Evolutionary conservation across 1,139 yeast genomes (phyloP).

Genomic region (Debaryomycetaceae sp.): DNA sequence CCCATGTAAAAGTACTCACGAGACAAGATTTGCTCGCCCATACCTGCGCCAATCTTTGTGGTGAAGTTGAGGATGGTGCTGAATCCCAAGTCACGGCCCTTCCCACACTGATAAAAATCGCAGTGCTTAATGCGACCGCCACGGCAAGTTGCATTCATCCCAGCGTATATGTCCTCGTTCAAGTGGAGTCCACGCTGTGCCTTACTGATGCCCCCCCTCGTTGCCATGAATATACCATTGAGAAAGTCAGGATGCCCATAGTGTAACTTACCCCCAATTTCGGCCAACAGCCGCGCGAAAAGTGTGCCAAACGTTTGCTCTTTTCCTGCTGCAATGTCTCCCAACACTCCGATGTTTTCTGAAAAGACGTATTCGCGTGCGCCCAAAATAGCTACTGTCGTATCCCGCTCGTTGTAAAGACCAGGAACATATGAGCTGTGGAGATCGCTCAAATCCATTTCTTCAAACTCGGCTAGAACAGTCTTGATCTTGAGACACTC

Average conservation of each 20-base stretch:
- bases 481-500: slow-evolving; percentile 78
- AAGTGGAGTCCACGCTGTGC: slow-evolving; percentile 81
- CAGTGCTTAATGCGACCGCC: slow-evolving; percentile 86
- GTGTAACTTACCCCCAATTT: slow-evolving; percentile 79
- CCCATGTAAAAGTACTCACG: slow-evolving; percentile 80
- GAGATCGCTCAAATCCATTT: slow-evolving; percentile 22
- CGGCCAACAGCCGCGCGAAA: slow-evolving; percentile 77
- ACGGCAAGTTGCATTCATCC: slow-evolving; percentile 70
- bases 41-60: slow-evolving; percentile 85
- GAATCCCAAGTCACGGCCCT: slow-evolving; percentile 84
- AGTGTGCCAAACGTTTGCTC: slow-evolving; percentile 90
- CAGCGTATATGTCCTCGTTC: slow-evolving; percentile 88
- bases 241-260: slow-evolving; percentile 90
- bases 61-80: slow-evolving; percentile 77
- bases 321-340: slow-evolving; percentile 89
- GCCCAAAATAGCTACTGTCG: slow-evolving; percentile 76
- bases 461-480: slow-evolving; percentile 72
- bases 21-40: slow-evolving; percentile 86
- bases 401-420: slow-evolving; percentile 12
- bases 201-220: slow-evolving; percentile 84
- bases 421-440: slow-evolving; percentile 38
- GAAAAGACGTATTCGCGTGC: slow-evolving; percentile 85
- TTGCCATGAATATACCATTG: slow-evolving; percentile 77
- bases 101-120: slow-evolving; percentile 85
- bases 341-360: slow-evolving; percentile 75